Evolutionary conservation across 1,284 basidiomycete genomes (phyloP).

Genomic region (Melanopsichium pennsylvanicum): DNA sequence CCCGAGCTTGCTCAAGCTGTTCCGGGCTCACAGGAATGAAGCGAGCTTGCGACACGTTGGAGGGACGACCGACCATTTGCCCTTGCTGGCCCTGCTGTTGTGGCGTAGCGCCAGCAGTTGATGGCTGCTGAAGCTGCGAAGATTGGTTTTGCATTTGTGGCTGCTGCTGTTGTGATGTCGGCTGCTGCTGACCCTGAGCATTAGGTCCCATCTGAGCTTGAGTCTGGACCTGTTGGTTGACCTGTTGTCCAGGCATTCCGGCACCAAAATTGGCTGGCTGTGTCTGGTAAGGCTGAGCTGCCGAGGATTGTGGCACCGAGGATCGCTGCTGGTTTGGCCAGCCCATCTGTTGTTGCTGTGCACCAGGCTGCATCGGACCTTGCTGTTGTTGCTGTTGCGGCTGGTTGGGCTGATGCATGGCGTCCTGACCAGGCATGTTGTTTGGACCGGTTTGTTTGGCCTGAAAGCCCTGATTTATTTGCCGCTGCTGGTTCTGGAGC

Average conservation of each 20-base stretch:
- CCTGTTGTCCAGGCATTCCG: constrained; percentile 7
- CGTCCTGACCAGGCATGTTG: constrained; percentile 16
- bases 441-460: constrained; percentile 8
- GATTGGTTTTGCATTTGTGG: constrained; percentile 27
- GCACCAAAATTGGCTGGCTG: constrained; percentile 23
- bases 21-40: constrained; percentile 51
- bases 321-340: constrained; percentile 36
- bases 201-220: constrained; percentile 2
- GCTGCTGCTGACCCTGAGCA: constrained; percentile 17
- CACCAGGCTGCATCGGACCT: constrained; percentile 1
- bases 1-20: constrained; percentile 55
- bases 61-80: constrained; percentile 25
- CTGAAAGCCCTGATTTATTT: constrained; percentile 29
- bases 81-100: constrained; percentile 27
- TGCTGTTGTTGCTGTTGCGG: constrained; percentile 14
- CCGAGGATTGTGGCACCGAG: constrained; percentile 24
- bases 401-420: constrained; percentile 27
- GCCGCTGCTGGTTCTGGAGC: constrained; percentile 42
- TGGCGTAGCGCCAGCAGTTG: constrained; percentile 3
- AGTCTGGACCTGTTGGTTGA: constrained; percentile 25
- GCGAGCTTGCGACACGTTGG: constrained; percentile 45
- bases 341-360: constrained; percentile 9
- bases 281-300: constrained; percentile 20
- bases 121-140: constrained; percentile 27
- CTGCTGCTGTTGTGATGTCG: no score